A percentile compares a stretch with the other conserved stretches of the same genome.
Conservation (phyloP, 768 basidiomycete genomes). For the Panus rudis region DNA sequence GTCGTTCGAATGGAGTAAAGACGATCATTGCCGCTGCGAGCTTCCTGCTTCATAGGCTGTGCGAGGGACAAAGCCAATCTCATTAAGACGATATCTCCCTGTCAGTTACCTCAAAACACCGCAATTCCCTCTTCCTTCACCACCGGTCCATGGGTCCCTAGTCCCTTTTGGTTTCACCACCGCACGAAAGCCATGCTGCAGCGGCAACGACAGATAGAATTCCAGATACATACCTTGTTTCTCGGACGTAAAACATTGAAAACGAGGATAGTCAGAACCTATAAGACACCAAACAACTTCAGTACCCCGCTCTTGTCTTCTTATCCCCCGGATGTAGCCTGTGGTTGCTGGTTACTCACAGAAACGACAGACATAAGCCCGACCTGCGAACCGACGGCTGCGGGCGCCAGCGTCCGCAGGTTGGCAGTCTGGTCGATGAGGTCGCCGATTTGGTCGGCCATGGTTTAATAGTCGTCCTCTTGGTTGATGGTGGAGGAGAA, state of each 20-base stretch:
- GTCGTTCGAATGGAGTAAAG: constrained; percentile 1
- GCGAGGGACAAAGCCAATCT: no score
- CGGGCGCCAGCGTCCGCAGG: constrained; percentile 66
- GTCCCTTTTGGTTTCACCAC: no score
- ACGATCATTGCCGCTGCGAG: no score
- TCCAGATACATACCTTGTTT: constrained; percentile 61
- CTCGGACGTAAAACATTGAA: constrained; percentile 87
- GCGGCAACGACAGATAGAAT: no score
- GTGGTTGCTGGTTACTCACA: constrained; percentile 51
- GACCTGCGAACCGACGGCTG: constrained; percentile 74
- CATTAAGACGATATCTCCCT: not conserved
- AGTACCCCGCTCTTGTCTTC: not conserved
- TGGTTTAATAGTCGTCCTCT: constrained; percentile 7
- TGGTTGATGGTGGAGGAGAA: constrained; percentile 6
- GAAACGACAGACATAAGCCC: constrained; percentile 67
- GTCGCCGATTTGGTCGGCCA: constrained; percentile 17
- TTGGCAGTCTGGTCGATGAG: constrained; percentile 20
- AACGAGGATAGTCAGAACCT: constrained; percentile 60
- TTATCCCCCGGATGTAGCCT: no score
- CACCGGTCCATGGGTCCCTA: no score
- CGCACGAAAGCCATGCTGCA: no score
- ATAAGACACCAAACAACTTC: constrained; percentile 8
- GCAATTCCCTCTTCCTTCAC: no score
- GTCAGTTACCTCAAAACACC: not conserved
- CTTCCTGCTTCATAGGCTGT: no score